phyloP scores from a whole-genome alignment of 805 yeast genomes.

The Hanseniaspora vineae region DNA sequence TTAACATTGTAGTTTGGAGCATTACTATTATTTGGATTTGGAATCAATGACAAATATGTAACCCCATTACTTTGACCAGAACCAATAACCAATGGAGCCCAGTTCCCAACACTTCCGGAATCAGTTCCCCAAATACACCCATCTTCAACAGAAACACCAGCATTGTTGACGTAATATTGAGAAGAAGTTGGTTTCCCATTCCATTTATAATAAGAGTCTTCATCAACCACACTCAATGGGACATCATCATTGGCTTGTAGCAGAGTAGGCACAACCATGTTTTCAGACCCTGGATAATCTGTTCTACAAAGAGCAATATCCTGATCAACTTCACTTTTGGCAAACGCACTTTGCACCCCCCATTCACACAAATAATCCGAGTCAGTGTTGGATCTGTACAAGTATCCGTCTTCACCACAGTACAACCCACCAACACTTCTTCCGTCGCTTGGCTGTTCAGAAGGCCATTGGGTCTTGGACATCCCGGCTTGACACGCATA shows the following conservation, averaged over 20 bases:
- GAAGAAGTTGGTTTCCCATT: constrained; percentile 51
- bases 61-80: constrained; percentile 53
- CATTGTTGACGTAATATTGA: constrained; percentile 66
- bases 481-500: constrained; percentile 71
- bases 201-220: constrained; percentile 48
- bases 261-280: constrained; percentile 63
- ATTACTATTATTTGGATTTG: constrained; percentile 56
- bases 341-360: constrained; percentile 45
- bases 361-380: constrained; percentile 48
- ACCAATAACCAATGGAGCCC: constrained; percentile 72
- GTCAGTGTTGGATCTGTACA: constrained; percentile 46
- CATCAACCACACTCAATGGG: constrained; percentile 48
- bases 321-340: constrained; percentile 35
- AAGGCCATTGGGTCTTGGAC: constrained; percentile 75
- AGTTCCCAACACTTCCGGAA: constrained; percentile 55
- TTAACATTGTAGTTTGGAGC: constrained; percentile 53
- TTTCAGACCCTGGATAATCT: constrained; percentile 74
- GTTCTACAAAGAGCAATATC: constrained; percentile 62
- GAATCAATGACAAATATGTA: constrained; percentile 59
- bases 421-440: constrained; percentile 60
- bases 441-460: constrained; percentile 52
- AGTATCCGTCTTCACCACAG: constrained; percentile 44
- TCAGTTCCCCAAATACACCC: constrained; percentile 63
- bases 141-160: constrained; percentile 54
- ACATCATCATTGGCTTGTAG: constrained; percentile 28